These are phyloP conservation scores for Wickerhamomyces strasburgensis DNA, from an alignment of 805 yeast genomes.

Conservation along the genomic window DNA sequence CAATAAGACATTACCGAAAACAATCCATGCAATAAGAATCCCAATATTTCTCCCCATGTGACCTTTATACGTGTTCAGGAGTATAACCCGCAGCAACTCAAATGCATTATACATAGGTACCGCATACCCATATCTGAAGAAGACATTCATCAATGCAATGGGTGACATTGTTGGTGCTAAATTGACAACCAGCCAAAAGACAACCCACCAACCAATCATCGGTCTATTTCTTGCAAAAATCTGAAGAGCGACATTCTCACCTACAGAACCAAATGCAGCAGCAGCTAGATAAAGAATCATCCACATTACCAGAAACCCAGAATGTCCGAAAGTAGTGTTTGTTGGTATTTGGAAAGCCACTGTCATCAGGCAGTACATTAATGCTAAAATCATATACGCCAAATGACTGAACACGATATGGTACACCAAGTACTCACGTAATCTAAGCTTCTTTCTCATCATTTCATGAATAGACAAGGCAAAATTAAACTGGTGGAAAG, in stretches of 20 bases:
- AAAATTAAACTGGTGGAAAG: conserved; percentile 64
- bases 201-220: conserved; percentile 61
- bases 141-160: conserved; percentile 29
- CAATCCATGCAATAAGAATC: conserved; percentile 51
- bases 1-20: conserved; percentile 32
- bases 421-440: conserved; percentile 40
- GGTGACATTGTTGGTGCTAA: conserved; percentile 60
- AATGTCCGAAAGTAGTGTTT: conserved; percentile 45
- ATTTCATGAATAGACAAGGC: conserved; percentile 43
- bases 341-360: conserved; percentile 58
- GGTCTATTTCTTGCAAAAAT: conserved; percentile 52
- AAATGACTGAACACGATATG: conserved; percentile 42
- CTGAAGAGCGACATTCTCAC: conserved; percentile 52
- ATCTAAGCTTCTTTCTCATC: conserved; percentile 8
- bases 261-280: conserved; percentile 64
- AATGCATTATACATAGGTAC: conserved; percentile 57
- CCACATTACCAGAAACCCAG: conserved; percentile 69
- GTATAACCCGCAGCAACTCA: conserved; percentile 48
- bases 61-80: conserved; percentile 49
- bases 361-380: conserved; percentile 50
- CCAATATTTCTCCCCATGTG: conserved; percentile 51
- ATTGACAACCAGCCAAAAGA: conserved; percentile 58
- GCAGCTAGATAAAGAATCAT: conserved; percentile 53
- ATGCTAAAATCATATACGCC: conserved; percentile 47
- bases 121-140: conserved; percentile 49